phyloP scores from a whole-genome alignment of 495 filamentous ascomycete species.

The Corynascus novoguineensis region DNA sequence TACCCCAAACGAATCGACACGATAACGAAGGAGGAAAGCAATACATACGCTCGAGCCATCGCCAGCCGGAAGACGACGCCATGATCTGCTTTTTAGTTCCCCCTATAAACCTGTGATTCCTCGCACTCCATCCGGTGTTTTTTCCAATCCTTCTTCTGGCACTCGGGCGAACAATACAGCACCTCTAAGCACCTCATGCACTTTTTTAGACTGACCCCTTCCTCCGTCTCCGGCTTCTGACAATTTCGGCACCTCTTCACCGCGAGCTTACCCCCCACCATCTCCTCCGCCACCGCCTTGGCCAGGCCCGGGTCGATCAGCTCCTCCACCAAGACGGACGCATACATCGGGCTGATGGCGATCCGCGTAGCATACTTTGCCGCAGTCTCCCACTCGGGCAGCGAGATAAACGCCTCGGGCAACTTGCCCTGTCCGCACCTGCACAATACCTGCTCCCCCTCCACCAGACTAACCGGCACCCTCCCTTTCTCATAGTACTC shows the following conservation, averaged over 20 bases:
- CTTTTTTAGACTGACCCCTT: conserved; percentile 22
- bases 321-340: conserved; percentile 30
- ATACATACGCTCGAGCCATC: too few species aligned
- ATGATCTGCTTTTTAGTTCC: too few species aligned
- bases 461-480: conserved; percentile 27
- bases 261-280: not conserved
- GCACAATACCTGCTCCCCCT: conserved; percentile 30
- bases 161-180: conserved; percentile 33
- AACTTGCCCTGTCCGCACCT: conserved; percentile 33
- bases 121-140: conserved; percentile 33
- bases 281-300: not conserved
- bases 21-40: too few species aligned
- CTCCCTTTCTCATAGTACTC: conserved; percentile 41
- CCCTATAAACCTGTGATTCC: too few species aligned
- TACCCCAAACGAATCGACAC: too few species aligned
- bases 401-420: conserved; percentile 23
- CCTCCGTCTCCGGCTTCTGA: conserved; percentile 20
- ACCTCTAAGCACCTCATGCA: conserved; percentile 28
- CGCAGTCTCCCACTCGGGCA: conserved; percentile 32
- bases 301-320: conserved; percentile 17
- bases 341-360: conserved; percentile 35
- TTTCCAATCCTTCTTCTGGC: conserved; percentile 38
- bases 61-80: too few species aligned
- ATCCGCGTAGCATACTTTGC: conserved; percentile 27
- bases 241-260: conserved; percentile 26